Evolutionary conservation across 23 red algal species (phyloP).

Genomic region (Gracilaria vermiculophylla): DNA sequence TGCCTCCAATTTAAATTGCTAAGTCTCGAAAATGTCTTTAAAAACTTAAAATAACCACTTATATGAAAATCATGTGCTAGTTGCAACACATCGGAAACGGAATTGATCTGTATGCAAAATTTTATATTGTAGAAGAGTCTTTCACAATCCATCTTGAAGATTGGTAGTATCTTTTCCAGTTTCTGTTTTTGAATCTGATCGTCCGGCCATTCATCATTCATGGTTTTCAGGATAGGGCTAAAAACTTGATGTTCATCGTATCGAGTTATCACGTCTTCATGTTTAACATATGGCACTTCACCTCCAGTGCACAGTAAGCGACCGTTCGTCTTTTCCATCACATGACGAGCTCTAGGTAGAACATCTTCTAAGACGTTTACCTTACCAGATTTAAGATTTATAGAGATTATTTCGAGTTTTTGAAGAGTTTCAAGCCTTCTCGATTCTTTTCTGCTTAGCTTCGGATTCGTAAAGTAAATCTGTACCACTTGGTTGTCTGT

Average conservation of each 20-base stretch:
- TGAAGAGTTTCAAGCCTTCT: too few relatives aligned
- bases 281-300: not conserved
- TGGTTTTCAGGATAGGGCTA: not conserved
- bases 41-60: constrained; percentile 9
- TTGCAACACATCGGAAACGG: not conserved
- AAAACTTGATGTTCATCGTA: not conserved
- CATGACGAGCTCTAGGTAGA: too few relatives aligned
- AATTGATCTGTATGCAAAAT: not conserved
- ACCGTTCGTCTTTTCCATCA: not conserved
- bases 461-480: too few relatives aligned
- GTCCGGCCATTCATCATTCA: not conserved
- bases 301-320: not conserved
- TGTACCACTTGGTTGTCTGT: not conserved
- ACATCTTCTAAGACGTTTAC: too few relatives aligned
- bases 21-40: not conserved
- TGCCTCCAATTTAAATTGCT: not conserved
- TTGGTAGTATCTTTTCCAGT: not conserved
- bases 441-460: too few relatives aligned
- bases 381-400: too few relatives aligned
- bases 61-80: constrained; percentile 27
- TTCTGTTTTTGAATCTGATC: not conserved
- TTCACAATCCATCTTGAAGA: not conserved
- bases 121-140: constrained; percentile 5
- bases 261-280: too few relatives aligned
- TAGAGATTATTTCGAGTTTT: too few relatives aligned